Evolutionary conservation across 345 rosid species (phyloP).

Genomic region (sweet orange (Citrus sinensis)): DVS_A1.0 CM039161.1:1480001-1480500

Average conservation of each 20-base stretch:
- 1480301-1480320: conserved; percentile 4
- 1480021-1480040: conserved; percentile 18
- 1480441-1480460: neutral
- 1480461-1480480: neutral
- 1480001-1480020: conserved; percentile 16
- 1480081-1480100: neutral
- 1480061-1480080: conserved; percentile 17
- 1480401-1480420: neutral
- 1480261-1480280: neutral
- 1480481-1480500: neutral
- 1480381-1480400: neutral
- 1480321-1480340: conserved; percentile 22
- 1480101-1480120: neutral
- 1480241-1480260: neutral
- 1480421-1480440: neutral
- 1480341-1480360: conserved; percentile 19
- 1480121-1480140: neutral
- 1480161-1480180: neutral
- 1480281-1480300: neutral
- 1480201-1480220: neutral
- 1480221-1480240: conserved; percentile 6
- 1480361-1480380: conserved; percentile 28
- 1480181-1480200: neutral
- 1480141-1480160: neutral
- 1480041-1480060: conserved; percentile 12